Evolutionary conservation across 306 rosid species (phyloP), one percentile per base, ranked within the genome.

Genomic region (Cicer chorassanicum): DNA sequence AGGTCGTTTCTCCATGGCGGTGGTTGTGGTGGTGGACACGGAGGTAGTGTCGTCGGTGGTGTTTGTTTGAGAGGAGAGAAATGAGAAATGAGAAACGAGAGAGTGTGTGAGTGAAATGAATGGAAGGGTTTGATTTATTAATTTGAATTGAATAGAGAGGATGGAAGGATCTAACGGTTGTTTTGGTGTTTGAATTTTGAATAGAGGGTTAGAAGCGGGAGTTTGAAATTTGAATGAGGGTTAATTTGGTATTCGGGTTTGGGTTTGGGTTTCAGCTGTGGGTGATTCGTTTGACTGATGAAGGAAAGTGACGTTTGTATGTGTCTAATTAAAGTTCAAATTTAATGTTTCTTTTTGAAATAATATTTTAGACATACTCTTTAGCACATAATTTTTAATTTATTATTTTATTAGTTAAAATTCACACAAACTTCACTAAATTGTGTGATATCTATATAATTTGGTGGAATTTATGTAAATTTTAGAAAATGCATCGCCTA

Each of bases 1-100:
- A 0, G 98, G 98, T 2, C 84, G 97, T 19, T 65, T 89, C 82
- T 82, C 93, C 95, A 93, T 90, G 81, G 88, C 10, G 12, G 70
- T 4, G 46, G 34, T 0, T 4, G 38, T 6, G 29, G 42, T 19
- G 19, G 13, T 53, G 8, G 81, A 74, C 84, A 74, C 76, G 29
- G 84, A 80, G 84, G 50, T 45, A 0, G 84, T 80, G 84, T 80
- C 84, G 57, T 12, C 13, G 13, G 24, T 34, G 68, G 24, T 6
- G 11, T 6, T 12, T 12, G 1, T 12, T 36, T 11, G 21, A 73
- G 59, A 62, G 50, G 18, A 34, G 7, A 1, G 8, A 54, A 7
- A 53, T 51, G 54, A 50, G 19, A 13, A 67, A 43, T 2, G 7
- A 51, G 34, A 19, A 7, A 65, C 51, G 54, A 50, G 19, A 61